Evolutionary conservation across 192 early-diverging fungal genomes (phyloP).

Genomic region (Podila horticola): DNA sequence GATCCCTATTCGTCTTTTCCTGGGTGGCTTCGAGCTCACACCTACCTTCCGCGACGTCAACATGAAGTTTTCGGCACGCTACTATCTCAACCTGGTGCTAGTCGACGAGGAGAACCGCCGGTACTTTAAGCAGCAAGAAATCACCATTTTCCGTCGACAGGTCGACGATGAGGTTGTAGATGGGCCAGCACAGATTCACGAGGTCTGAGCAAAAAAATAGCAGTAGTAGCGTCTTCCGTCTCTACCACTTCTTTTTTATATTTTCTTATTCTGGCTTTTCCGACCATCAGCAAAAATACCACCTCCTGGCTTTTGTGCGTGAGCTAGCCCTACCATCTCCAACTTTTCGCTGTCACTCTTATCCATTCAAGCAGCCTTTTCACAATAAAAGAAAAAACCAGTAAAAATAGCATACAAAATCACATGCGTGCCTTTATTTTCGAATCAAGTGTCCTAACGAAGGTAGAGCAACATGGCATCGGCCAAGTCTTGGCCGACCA

Average conservation of each 20-base stretch:
- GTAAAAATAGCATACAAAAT: too few species aligned
- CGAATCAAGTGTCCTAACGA: neutral
- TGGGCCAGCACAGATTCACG: slow-evolving; percentile 8
- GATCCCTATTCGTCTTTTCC: slow-evolving; percentile 97
- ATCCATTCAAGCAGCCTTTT: too few species aligned
- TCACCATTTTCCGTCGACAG: slow-evolving; percentile 79
- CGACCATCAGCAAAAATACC: neutral
- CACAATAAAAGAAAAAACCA: too few species aligned
- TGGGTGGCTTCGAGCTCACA: slow-evolving; percentile 97
- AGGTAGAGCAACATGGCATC: slow-evolving; percentile 38
- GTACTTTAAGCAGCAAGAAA: slow-evolving; percentile 99
- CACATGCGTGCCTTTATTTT: neutral
- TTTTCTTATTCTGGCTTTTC: neutral
- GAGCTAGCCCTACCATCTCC: too few species aligned
- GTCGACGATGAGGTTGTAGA: slow-evolving; percentile 32
- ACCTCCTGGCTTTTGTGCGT: too few species aligned
- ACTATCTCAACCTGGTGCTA: slow-evolving; percentile 97
- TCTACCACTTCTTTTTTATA: neutral
- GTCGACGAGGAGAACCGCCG: slow-evolving; percentile 99
- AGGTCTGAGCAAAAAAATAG: slow-evolving; percentile 3
- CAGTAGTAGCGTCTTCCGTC: neutral
- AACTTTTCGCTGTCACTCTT: too few species aligned
- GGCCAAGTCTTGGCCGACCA: slow-evolving; percentile 47
- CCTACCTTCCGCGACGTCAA: slow-evolving; percentile 99
- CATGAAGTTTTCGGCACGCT: slow-evolving; percentile 99